phyloP scores from a whole-genome alignment of 139 green algal genomes.

The Auxenochlorella protothecoides region DNA sequence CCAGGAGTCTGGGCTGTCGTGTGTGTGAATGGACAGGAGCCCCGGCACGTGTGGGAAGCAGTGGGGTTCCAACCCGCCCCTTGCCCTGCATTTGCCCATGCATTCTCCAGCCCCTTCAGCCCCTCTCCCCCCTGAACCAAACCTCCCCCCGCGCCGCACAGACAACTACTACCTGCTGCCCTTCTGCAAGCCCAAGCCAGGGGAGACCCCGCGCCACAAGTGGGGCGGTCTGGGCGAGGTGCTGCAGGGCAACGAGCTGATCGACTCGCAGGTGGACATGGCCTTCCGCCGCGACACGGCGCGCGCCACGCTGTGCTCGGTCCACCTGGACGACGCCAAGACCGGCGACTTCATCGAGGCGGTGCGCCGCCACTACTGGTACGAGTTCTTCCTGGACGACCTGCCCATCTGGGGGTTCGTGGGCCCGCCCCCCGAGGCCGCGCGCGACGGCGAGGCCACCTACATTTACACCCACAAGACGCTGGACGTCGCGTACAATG shows the following conservation, averaged over 20 bases:
- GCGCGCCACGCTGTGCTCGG: conserved; percentile 44
- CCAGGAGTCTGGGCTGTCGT: too few relatives aligned
- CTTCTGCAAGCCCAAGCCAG: conserved; percentile 66
- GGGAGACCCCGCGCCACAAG: conserved; percentile 55
- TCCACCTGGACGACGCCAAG: conserved; percentile 44
- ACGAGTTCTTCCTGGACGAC: conserved; percentile 91
- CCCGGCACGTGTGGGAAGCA: too few relatives aligned
- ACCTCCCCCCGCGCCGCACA: conserved; percentile 1
- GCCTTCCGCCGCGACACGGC: conserved; percentile 53
- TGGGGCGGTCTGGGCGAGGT: conserved; percentile 94
- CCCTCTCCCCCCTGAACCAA: background rate
- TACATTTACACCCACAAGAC: conserved; percentile 91
- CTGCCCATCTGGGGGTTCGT: conserved; percentile 93
- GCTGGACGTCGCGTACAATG: conserved; percentile 91
- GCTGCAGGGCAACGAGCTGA: conserved; percentile 92
- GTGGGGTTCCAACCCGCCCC: too few relatives aligned
- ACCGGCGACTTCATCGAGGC: conserved; percentile 62
- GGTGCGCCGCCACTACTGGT: conserved; percentile 76
- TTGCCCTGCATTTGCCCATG: too few relatives aligned
- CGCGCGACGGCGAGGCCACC: conserved; percentile 32
- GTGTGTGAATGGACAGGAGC: too few relatives aligned
- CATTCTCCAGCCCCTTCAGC: background rate
- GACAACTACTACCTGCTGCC: conserved; percentile 94
- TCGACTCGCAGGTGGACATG: conserved; percentile 81
- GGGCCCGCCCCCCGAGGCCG: conserved; percentile 40